Conservation (phyloP, 2,329 filamentous ascomycete genomes). For the Verticillium isaacii region DNA sequence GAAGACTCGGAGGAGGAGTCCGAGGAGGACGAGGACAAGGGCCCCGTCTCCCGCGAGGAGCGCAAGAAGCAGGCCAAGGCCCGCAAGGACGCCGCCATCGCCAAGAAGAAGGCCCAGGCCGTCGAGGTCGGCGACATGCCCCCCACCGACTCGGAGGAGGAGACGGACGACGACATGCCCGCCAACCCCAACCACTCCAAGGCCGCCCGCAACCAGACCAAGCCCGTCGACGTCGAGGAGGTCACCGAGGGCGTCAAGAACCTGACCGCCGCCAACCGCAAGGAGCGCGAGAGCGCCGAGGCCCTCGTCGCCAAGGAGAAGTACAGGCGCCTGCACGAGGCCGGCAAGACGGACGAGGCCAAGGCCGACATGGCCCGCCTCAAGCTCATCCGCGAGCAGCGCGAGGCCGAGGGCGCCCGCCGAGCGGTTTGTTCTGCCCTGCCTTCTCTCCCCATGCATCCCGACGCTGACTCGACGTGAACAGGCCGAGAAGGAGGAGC, state of each 20-base stretch:
- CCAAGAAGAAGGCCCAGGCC: conserved; percentile 63
- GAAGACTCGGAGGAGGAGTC: conserved; percentile 45
- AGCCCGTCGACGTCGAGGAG: conserved; percentile 26
- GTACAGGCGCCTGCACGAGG: conserved; percentile 86
- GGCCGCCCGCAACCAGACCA: conserved; percentile 58
- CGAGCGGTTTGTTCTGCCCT: conserved; percentile 58
- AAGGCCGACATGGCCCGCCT: conserved; percentile 83
- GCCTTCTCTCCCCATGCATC: background rate
- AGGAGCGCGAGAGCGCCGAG: conserved; percentile 71
- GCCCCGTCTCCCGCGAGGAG: conserved; percentile 70
- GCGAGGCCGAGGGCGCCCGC: conserved; percentile 75
- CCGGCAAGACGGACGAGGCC: conserved; percentile 95
- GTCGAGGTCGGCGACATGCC: conserved; percentile 85
- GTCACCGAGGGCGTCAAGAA: conserved; percentile 53
- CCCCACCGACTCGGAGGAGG: conserved; percentile 61
- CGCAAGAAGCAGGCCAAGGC: conserved; percentile 85
- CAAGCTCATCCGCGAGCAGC: conserved; percentile 75
- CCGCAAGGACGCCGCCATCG: conserved; percentile 84
- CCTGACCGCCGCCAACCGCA: conserved; percentile 41
- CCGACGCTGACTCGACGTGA: background rate
- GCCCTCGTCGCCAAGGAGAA: conserved; percentile 84
- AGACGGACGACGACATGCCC: conserved; percentile 57
- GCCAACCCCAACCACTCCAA: conserved; percentile 91
- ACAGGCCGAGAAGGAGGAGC: conserved; percentile 56
- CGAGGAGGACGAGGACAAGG: conserved; percentile 43